Conservation (phyloP, 305 asterid species). For the Fraxinus velutina region DNA sequence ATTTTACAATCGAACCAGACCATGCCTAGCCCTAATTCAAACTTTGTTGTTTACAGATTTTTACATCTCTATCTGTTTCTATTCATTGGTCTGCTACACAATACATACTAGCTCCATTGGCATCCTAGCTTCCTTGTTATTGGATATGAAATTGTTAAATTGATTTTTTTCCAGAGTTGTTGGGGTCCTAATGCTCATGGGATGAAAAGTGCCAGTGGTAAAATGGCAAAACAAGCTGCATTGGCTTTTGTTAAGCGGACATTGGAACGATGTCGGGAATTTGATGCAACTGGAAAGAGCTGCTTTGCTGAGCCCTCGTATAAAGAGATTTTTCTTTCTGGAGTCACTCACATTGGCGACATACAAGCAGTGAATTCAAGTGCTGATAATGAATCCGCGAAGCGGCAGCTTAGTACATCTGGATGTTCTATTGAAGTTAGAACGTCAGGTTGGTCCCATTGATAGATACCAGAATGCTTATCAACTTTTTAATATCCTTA, state of each 20-base stretch:
- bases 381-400: slow-evolving; percentile 54
- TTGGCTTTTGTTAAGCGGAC: slow-evolving; percentile 76
- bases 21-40: neutral
- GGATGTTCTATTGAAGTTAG: slow-evolving; percentile 53
- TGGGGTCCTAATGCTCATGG: slow-evolving; percentile 82
- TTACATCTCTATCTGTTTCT: neutral
- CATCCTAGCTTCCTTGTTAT: slow-evolving; percentile 3
- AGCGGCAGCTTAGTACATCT: slow-evolving; percentile 44
- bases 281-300: slow-evolving; percentile 68
- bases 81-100: slow-evolving; percentile 7
- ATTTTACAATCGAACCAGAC: neutral
- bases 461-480: slow-evolving; percentile 20
- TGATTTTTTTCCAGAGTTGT: slow-evolving; percentile 52
- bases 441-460: slow-evolving; percentile 57
- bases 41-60: neutral
- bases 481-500: slow-evolving; percentile 11
- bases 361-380: slow-evolving; percentile 42
- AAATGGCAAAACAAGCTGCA: slow-evolving; percentile 84
- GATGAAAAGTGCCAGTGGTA: slow-evolving; percentile 75
- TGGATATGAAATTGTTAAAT: slow-evolving; percentile 9
- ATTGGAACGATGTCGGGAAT: slow-evolving; percentile 65
- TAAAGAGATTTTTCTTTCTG: slow-evolving; percentile 69
- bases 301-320: slow-evolving; percentile 71
- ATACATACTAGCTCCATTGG: neutral
- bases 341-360: slow-evolving; percentile 50